A percentile compares a stretch with the other conserved stretches of the same genome.
Conservation (phyloP, 805 yeast species). For the Spathaspora girioi region DNA sequence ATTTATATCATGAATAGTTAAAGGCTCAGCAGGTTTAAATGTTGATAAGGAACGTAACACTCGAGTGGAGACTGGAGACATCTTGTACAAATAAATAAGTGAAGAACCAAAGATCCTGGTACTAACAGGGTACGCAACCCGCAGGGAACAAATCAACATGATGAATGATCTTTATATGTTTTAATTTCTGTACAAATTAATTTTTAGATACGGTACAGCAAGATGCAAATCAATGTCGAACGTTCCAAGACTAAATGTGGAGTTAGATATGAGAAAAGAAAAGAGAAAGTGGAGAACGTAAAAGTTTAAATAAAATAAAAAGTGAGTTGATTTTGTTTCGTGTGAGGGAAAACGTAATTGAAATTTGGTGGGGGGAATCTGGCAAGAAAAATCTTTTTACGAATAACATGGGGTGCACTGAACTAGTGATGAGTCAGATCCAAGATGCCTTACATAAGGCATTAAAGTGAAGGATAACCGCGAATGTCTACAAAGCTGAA, state of each 20-base stretch:
- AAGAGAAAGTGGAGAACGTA: background rate
- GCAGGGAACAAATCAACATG: background rate
- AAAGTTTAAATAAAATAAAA: background rate
- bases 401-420: too few relatives aligned
- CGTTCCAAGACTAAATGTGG: background rate
- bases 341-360: background rate
- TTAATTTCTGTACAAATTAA: background rate
- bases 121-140: background rate
- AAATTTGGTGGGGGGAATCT: background rate
- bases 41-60: constrained; percentile 1
- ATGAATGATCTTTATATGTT: background rate
- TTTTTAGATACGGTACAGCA: background rate
- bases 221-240: background rate
- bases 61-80: background rate
- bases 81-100: background rate
- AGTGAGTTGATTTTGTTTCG: background rate
- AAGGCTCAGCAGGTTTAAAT: constrained; percentile 11
- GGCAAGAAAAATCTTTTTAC: too few relatives aligned
- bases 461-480: background rate
- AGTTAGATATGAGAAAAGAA: background rate
- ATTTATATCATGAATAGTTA: constrained; percentile 52
- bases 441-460: background rate
- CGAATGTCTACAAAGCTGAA: background rate
- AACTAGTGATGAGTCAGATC: too few relatives aligned
- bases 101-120: background rate